phyloP scores from a whole-genome alignment of 345 rosid genomes.

The Nasturtium officinale region DNA sequence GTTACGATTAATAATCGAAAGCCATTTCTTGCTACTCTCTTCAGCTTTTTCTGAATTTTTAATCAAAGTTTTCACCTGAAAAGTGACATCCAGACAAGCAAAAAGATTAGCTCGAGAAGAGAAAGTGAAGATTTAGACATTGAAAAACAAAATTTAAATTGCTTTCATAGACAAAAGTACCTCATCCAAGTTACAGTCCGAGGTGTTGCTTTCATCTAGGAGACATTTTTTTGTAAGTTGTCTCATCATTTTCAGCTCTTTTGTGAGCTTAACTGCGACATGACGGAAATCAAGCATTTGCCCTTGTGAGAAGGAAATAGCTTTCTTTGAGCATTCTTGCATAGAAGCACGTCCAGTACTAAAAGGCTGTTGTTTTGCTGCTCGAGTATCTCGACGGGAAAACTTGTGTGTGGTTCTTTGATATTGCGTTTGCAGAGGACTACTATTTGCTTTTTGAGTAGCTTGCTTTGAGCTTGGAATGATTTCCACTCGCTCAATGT shows the following conservation, averaged over 20 bases:
- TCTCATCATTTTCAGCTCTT: constrained; percentile 67
- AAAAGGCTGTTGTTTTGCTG: constrained; percentile 31
- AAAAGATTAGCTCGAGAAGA: neutral
- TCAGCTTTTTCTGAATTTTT: constrained; percentile 60
- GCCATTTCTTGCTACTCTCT: constrained; percentile 68
- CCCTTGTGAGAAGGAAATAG: constrained; percentile 71
- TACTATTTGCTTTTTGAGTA: constrained; percentile 32
- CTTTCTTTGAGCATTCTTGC: constrained; percentile 64
- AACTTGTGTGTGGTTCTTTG: constrained; percentile 45
- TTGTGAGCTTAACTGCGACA: constrained; percentile 62
- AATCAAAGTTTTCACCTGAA: constrained; percentile 56
- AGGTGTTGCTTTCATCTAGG: constrained; percentile 41
- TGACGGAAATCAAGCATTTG: constrained; percentile 69
- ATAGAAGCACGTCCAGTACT: constrained; percentile 48
- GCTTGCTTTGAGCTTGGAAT: constrained; percentile 44
- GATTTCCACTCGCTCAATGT: constrained; percentile 47
- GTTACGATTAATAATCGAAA: constrained; percentile 65
- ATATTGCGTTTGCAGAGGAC: constrained; percentile 13
- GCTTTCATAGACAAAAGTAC: constrained; percentile 42
- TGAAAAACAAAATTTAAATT: neutral
- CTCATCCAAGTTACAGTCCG: constrained; percentile 56
- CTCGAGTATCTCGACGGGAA: constrained; percentile 34
- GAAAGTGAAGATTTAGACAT: neutral
- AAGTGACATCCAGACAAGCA: constrained; percentile 6
- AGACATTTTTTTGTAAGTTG: constrained; percentile 57